A percentile compares a stretch with the other conserved stretches of the same genome.
Conservation (phyloP, 768 basidiomycete species). For the Cystofilobasidium capitatum region DNA sequence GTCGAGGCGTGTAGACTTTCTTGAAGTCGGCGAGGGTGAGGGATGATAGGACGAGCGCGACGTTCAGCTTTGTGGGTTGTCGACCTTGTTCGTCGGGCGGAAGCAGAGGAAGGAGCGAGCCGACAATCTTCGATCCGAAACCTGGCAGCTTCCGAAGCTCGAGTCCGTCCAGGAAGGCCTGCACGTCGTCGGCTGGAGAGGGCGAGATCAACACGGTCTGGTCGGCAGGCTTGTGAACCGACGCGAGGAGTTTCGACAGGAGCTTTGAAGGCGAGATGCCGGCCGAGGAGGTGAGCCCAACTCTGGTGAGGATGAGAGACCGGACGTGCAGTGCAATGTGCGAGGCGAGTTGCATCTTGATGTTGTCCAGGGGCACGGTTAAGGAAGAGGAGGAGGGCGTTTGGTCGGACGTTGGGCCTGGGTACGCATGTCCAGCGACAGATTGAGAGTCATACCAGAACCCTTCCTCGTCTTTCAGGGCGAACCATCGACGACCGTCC, state of each 20-base stretch:
- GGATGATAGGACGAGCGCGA: slow-evolving; percentile 7
- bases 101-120: slow-evolving; percentile 1
- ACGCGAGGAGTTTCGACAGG: slow-evolving; percentile 30
- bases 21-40: slow-evolving; percentile 14
- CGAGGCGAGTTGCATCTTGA: slow-evolving; percentile 18
- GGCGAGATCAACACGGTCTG: slow-evolving; percentile 21
- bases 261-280: slow-evolving; percentile 27
- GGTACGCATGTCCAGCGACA: neutral
- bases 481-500: slow-evolving; percentile 5
- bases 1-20: slow-evolving; percentile 18
- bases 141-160: slow-evolving; percentile 20
- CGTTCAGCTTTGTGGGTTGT: neutral
- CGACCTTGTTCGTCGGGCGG: neutral
- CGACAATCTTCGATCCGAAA: slow-evolving; percentile 22
- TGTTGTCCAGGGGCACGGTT: neutral
- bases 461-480: neutral
- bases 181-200: neutral
- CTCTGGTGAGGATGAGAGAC: slow-evolving; percentile 15
- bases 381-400: neutral
- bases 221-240: slow-evolving; percentile 30
- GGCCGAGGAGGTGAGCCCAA: slow-evolving; percentile 30
- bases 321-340: slow-evolving; percentile 31
- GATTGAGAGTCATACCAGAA: slow-evolving; percentile 12
- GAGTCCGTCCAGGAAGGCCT: slow-evolving; percentile 25
- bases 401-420: neutral